Evolutionary conservation across 164 flowering plant species (phyloP).

Genomic region (Paratinospora sagittata): DNA sequence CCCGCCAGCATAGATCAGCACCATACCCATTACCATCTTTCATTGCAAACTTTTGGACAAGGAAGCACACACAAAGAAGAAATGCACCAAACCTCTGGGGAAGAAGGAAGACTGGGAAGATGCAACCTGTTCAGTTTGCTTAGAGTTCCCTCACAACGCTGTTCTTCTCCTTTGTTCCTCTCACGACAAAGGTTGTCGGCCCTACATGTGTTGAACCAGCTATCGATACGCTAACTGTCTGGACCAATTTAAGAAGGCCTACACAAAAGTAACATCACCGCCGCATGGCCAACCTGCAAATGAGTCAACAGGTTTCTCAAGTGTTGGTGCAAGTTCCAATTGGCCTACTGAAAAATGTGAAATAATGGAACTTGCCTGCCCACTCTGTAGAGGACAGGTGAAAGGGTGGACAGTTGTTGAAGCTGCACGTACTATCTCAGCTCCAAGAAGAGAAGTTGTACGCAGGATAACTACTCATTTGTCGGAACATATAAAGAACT

Average conservation of each 20-base stretch:
- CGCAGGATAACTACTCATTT: conserved; percentile 42
- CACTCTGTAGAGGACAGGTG: conserved; percentile 54
- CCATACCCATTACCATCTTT: too few relatives aligned
- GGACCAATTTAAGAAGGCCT: conserved; percentile 57
- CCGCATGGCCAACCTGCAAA: conserved; percentile 9
- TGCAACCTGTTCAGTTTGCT: too few relatives aligned
- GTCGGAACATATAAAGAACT: conserved; percentile 43
- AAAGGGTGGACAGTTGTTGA: conserved; percentile 58
- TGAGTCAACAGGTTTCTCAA: conserved; percentile 8
- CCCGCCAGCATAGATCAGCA: too few relatives aligned
- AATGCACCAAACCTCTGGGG: too few relatives aligned
- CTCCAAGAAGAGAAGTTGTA: conserved; percentile 40
- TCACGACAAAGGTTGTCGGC: too few relatives aligned
- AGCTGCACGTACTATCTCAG: conserved; percentile 42
- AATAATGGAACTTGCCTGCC: conserved; percentile 38
- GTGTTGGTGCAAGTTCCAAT: conserved; percentile 2
- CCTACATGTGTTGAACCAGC: too few relatives aligned
- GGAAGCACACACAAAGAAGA: too few relatives aligned
- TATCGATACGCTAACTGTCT: too few relatives aligned
- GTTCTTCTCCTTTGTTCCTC: too few relatives aligned
- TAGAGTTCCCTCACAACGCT: too few relatives aligned
- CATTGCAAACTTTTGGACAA: too few relatives aligned
- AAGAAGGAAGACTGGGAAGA: too few relatives aligned
- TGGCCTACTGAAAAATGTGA: conserved; percentile 22
- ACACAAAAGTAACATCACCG: conserved; percentile 25